phyloP scores from a whole-genome alignment of 495 filamentous ascomycete genomes.

The Poronia punctata region DNA sequence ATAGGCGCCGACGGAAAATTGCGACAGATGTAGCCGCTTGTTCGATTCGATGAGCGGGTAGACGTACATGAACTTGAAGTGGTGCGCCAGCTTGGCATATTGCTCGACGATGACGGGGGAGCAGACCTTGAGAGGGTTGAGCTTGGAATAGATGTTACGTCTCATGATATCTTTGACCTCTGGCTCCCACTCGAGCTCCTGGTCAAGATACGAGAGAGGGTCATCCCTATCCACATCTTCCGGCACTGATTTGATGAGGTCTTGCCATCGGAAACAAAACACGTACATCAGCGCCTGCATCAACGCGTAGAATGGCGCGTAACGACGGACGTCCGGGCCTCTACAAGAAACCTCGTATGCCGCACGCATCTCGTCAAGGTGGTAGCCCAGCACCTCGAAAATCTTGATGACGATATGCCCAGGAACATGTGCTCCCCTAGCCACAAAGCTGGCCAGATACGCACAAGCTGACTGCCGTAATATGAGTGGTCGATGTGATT shows the following conservation, averaged over 20 bases:
- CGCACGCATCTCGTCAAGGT: constrained; percentile 60
- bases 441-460: constrained; percentile 91
- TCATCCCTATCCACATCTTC: constrained; percentile 49
- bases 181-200: constrained; percentile 66
- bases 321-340: constrained; percentile 77
- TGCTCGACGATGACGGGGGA: constrained; percentile 84
- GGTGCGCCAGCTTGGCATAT: constrained; percentile 79
- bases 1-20: constrained; percentile 43
- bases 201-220: constrained; percentile 44
- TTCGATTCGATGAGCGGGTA: constrained; percentile 85
- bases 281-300: constrained; percentile 89
- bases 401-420: constrained; percentile 68
- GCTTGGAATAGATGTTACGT: constrained; percentile 69
- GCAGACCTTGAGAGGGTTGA: constrained; percentile 96
- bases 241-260: constrained; percentile 57
- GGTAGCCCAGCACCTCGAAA: constrained; percentile 64
- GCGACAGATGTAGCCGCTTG: constrained; percentile 67
- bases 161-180: constrained; percentile 65
- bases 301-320: constrained; percentile 77
- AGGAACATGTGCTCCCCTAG: constrained; percentile 73
- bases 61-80: constrained; percentile 80
- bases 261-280: constrained; percentile 97
- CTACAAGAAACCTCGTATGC: constrained; percentile 61
- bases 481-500: constrained; percentile 53
- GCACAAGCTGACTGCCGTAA: constrained; percentile 76